Conservation (phyloP, 2,329 filamentous ascomycete species). For the Capronia coronata region DNA sequence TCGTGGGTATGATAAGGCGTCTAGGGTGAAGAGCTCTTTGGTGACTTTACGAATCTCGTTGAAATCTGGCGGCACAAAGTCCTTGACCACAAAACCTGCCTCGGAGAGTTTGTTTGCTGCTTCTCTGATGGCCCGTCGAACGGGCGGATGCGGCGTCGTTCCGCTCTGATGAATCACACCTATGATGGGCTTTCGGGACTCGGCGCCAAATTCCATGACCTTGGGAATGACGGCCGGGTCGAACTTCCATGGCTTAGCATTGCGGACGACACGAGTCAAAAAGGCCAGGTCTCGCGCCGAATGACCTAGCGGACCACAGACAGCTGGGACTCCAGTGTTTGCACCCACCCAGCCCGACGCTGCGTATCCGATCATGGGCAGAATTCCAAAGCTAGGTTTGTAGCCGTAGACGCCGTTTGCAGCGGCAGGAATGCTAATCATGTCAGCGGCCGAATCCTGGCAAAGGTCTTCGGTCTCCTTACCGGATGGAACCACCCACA, state of each 20-base stretch:
- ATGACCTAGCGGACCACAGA: constrained; percentile 50
- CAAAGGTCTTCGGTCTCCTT: background rate
- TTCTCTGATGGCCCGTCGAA: constrained; percentile 45
- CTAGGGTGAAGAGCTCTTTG: constrained; percentile 34
- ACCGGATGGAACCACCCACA: constrained; percentile 43
- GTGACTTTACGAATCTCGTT: constrained; percentile 31
- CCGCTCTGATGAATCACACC: constrained; percentile 48
- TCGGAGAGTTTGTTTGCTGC: constrained; percentile 39
- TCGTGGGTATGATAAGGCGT: constrained; percentile 35
- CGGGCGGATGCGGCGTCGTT: constrained; percentile 55
- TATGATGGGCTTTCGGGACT: constrained; percentile 50
- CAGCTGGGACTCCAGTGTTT: constrained; percentile 40
- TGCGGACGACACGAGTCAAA: constrained; percentile 38
- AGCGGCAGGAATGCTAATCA: constrained; percentile 40
- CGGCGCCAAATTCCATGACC: constrained; percentile 28
- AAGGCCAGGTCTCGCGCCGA: constrained; percentile 44
- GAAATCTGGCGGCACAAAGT: constrained; percentile 33
- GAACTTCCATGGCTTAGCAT: constrained; percentile 46
- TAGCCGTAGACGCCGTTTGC: constrained; percentile 48
- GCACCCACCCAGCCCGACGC: constrained; percentile 10
- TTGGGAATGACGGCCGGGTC: constrained; percentile 49
- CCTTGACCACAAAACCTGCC: constrained; percentile 31
- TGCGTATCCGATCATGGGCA: constrained; percentile 31
- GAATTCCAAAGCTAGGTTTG: constrained; percentile 41
- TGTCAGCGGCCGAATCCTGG: background rate